These are phyloP conservation scores for Helotiales sp. DNA, from an alignment of 2,329 filamentous ascomycete species.

Conservation along the genomic window DNA sequence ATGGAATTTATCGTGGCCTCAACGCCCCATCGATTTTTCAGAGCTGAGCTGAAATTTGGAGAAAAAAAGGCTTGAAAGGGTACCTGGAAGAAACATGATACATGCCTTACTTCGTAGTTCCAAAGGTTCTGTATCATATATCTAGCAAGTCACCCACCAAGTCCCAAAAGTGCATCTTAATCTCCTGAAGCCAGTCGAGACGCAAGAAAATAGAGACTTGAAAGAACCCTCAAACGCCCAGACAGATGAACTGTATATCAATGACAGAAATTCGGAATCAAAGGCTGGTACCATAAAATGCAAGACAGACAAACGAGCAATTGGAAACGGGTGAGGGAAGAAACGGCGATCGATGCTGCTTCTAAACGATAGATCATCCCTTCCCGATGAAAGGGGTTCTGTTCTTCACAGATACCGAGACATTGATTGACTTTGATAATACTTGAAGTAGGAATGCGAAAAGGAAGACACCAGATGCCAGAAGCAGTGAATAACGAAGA, in stretches of 20 bases:
- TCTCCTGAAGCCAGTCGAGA: too few relatives aligned
- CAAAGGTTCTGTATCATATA: too few relatives aligned
- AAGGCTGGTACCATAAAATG: background rate
- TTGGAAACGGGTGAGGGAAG: background rate
- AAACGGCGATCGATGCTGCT: background rate
- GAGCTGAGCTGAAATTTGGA: background rate
- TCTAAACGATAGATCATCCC: background rate
- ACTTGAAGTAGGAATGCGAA: background rate
- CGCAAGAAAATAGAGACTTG: too few relatives aligned
- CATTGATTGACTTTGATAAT: background rate
- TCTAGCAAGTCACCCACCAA: too few relatives aligned
- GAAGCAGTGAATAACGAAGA: background rate
- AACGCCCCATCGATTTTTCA: background rate
- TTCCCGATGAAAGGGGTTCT: background rate
- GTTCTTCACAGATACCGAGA: background rate
- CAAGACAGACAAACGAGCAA: background rate
- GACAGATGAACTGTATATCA: too few relatives aligned
- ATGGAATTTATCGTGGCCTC: background rate
- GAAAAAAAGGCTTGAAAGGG: background rate
- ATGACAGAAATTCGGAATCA: too few relatives aligned
- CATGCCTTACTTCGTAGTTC: too few relatives aligned
- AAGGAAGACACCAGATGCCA: background rate
- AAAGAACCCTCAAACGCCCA: too few relatives aligned
- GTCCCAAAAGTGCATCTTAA: too few relatives aligned
- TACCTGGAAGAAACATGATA: background rate